These are phyloP conservation scores for Conidiobolus coronatus DNA, from an alignment of 371 early-diverging fungal genomes.

Conservation along the genomic window DNA sequence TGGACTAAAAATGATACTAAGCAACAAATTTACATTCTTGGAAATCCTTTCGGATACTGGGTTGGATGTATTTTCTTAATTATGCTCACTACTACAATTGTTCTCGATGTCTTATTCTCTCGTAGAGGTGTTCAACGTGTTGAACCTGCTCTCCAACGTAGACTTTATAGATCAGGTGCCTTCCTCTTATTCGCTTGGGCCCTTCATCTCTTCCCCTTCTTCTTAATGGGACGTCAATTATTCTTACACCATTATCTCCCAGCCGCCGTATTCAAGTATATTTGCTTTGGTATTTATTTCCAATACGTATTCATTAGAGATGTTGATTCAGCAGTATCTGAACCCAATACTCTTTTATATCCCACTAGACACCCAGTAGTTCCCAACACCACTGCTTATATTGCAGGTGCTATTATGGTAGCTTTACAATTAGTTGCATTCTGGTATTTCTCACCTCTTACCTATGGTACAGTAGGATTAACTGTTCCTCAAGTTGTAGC, in stretches of 20 bases:
- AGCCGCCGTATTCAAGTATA: conserved; percentile 54
- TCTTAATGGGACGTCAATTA: conserved; percentile 80
- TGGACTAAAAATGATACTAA: conserved; percentile 45
- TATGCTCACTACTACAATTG: conserved; percentile 23
- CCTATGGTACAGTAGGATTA: conserved; percentile 36
- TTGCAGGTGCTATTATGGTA: conserved; percentile 18
- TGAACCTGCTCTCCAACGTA: conserved; percentile 22
- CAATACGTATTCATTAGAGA: conserved; percentile 36
- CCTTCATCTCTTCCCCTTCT: conserved; percentile 90
- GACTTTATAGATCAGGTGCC: conserved; percentile 37
- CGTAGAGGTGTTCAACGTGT: conserved; percentile 35
- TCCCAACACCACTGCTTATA: conserved; percentile 10
- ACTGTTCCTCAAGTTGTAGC: conserved; percentile 24
- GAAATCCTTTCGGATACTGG: conserved; percentile 94
- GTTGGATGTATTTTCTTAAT: conserved; percentile 24
- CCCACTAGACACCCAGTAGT: background rate
- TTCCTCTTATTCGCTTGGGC: conserved; percentile 71
- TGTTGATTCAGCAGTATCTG: conserved; percentile 27
- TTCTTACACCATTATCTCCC: conserved; percentile 97
- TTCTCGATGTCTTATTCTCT: conserved; percentile 36
- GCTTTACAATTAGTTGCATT: conserved; percentile 21
- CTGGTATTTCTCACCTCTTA: conserved; percentile 29
- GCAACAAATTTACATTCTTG: conserved; percentile 87
- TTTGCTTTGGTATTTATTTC: conserved; percentile 37
- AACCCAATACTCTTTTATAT: background rate